Evolutionary conservation across 2,329 filamentous ascomycete species (phyloP), one percentile per base, ranked within the genome.

Genomic region (Fusarium veterinarium): DNA sequence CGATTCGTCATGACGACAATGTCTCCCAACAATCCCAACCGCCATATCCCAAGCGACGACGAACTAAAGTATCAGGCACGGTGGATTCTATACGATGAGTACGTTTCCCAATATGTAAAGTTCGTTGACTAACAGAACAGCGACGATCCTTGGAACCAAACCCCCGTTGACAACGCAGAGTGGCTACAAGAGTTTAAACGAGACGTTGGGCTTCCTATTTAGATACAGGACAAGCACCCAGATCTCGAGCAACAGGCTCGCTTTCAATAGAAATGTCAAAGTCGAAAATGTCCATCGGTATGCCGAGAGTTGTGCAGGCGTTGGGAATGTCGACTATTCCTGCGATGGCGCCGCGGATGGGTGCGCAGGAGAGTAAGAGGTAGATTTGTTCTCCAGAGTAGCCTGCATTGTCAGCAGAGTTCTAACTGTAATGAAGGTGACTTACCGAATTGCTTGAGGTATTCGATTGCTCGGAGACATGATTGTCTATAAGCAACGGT

Each of bases 241-340:
- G 84, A 6, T 75, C 67, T 2, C 72, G 58, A 64, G 73, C 77
- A 25, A 88, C 89, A 11, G 87, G 72, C 14, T 85, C 9, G 19
- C 45, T 74, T 85, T 86, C 62, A 87, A 94, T 93, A 51, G 90
- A 89, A 74, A 97, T 95, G 79, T 97, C 95, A 81, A 98, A 97
- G 78, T 96, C 93, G 77, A 98, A 98, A 59, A 98, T 97, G 82
- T 97, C 95, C 86, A 97, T 94, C 2, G 95, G 95, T 60, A 97
- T 80, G 0, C 94, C 95, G 66, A 97, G 85, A 0, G 95, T 97
- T 8, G 95, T 97, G 79, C 95, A 97, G 1, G 93, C 93, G 79
- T 97, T 97, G 0, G 95, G 95, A 53, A 97, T 93, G 81, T 97
- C 94, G 13, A 97, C 95, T 63, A 97, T 92, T 0, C 95, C 95